A percentile compares a stretch with the other conserved stretches of the same genome.
These are phyloP conservation scores for Pleurotus tuoliensis DNA, from an alignment of 768 basidiomycete species.

Conservation along the genomic window DNA sequence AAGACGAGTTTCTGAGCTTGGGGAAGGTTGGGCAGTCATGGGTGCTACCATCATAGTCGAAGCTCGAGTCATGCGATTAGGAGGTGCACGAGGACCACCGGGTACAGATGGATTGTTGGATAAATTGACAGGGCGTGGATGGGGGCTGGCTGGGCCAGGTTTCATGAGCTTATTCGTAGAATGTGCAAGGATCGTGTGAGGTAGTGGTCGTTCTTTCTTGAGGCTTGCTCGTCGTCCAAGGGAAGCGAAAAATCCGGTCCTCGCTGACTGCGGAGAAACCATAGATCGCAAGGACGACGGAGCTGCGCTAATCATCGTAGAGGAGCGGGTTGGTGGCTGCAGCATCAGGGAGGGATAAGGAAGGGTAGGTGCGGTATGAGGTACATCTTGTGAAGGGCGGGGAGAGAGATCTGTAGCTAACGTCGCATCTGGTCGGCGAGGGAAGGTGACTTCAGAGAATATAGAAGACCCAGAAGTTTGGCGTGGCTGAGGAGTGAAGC, in stretches of 20 bases:
- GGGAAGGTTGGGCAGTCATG: conserved; percentile 19
- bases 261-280: conserved; percentile 36
- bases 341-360: conserved; percentile 72
- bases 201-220: conserved; percentile 29
- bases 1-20: conserved; percentile 14
- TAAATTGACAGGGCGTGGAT: conserved; percentile 20
- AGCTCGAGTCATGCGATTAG: conserved; percentile 58
- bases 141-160: conserved; percentile 3
- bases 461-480: conserved; percentile 70
- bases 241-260: conserved; percentile 68
- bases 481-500: conserved; percentile 52
- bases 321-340: conserved; percentile 27
- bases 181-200: conserved; percentile 27
- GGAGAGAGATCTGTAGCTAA: conserved; percentile 70
- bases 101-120: conserved; percentile 51
- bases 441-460: conserved; percentile 76
- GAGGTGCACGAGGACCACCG: conserved; percentile 71
- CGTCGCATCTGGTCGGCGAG: conserved; percentile 73
- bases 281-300: conserved; percentile 50
- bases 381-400: conserved; percentile 41
- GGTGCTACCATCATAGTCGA: conserved; percentile 51
- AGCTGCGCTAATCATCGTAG: conserved; percentile 31
- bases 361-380: conserved; percentile 54
- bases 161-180: conserved; percentile 31
- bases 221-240: conserved; percentile 69